Evolutionary conservation across 805 yeast genomes (phyloP).

Genomic region (Monosporozyma solicola): DNA sequence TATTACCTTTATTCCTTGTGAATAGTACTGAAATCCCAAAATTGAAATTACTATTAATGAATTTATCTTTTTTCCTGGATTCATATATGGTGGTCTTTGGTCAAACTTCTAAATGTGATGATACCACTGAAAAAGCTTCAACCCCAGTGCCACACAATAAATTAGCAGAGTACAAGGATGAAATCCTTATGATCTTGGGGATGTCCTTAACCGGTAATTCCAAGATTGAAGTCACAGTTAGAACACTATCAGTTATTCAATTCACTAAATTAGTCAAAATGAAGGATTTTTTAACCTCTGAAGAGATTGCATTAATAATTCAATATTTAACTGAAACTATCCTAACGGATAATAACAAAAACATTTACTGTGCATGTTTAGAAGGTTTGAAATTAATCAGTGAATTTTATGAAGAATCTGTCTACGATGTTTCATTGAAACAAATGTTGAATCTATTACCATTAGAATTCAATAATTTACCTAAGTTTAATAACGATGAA

Average conservation of each 20-base stretch:
- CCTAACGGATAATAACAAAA: conserved; percentile 41
- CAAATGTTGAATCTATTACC: conserved; percentile 44
- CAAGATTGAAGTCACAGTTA: conserved; percentile 56
- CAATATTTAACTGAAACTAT: conserved; percentile 59
- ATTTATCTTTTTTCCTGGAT: conserved; percentile 48
- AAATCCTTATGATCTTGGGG: conserved; percentile 57
- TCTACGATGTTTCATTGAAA: conserved; percentile 46
- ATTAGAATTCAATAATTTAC: conserved; percentile 29
- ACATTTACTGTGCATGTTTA: conserved; percentile 45
- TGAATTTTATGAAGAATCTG: conserved; percentile 27
- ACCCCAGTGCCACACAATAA: conserved; percentile 23
- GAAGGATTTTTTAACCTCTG: conserved; percentile 37
- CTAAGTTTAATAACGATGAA: conserved; percentile 19
- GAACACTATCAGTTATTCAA: conserved; percentile 57
- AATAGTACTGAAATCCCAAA: conserved; percentile 39
- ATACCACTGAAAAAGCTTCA: background rate
- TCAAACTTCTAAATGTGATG: conserved; percentile 8
- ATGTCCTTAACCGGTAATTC: conserved; percentile 62
- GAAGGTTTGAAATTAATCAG: conserved; percentile 43
- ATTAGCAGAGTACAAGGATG: conserved; percentile 49
- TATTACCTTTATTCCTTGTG: conserved; percentile 37
- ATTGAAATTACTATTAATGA: conserved; percentile 51
- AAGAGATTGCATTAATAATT: conserved; percentile 54
- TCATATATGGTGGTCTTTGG: conserved; percentile 42
- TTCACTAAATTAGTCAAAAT: conserved; percentile 48